Evolutionary conservation across 2,329 filamentous ascomycete genomes (phyloP).

Genomic region (Arthrobotrys pseudoclavata): DNA sequence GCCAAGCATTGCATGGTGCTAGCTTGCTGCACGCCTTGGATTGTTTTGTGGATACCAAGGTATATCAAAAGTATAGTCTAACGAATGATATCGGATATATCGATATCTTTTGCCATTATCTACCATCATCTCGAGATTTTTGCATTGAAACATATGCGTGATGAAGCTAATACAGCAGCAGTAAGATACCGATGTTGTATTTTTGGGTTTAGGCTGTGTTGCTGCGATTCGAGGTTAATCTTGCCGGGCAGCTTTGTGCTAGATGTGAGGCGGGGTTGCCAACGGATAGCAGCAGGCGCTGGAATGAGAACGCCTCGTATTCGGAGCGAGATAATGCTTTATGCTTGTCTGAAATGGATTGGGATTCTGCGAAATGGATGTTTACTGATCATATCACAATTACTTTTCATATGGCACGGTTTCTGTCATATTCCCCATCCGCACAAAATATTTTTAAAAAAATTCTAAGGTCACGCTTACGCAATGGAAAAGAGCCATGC

Average conservation of each 20-base stretch:
- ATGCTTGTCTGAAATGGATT: not conserved
- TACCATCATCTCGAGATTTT: not conserved
- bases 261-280: constrained; percentile 14
- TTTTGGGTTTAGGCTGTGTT: not conserved
- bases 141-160: constrained; percentile 3
- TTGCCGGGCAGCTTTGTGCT: not conserved
- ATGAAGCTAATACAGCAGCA: not conserved
- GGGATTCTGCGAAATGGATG: not conserved
- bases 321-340: not conserved
- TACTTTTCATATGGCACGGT: not conserved
- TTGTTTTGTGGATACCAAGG: not conserved
- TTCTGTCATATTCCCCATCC: not conserved
- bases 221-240: not conserved
- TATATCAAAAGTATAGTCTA: not conserved
- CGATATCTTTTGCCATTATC: not conserved
- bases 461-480: constrained; percentile 13
- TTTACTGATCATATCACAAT: constrained; percentile 15
- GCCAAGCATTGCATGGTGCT: not conserved
- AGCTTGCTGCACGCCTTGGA: constrained; percentile 8
- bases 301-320: constrained; percentile 20
- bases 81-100: not conserved
- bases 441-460: not conserved
- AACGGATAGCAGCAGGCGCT: constrained; percentile 14
- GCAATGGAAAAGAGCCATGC: constrained; percentile 7
- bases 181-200: constrained; percentile 20